phyloP scores from a whole-genome alignment of 176 grass and related monocot genomes.

The Dendrocalamus sinicus region DNA sequence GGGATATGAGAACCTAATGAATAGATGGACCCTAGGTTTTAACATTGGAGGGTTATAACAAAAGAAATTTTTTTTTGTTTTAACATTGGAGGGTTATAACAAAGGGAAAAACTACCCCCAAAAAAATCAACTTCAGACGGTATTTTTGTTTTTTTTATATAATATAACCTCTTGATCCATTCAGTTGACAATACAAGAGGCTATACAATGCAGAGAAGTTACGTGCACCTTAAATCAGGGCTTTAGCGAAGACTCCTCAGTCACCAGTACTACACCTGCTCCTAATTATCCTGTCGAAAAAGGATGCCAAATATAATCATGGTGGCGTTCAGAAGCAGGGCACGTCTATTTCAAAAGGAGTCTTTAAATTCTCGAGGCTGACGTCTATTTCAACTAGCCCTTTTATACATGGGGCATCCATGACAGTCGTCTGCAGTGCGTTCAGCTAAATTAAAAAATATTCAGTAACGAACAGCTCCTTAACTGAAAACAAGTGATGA shows the following conservation, averaged over 20 bases:
- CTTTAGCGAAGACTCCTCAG: background rate
- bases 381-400: background rate
- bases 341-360: background rate
- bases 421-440: background rate
- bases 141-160: background rate
- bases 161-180: background rate
- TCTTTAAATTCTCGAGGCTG: background rate
- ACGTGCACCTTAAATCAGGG: background rate
- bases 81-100: too few species aligned
- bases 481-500: background rate
- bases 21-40: too few species aligned
- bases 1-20: too few species aligned
- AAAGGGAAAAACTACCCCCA: too few species aligned
- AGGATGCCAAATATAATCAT: background rate
- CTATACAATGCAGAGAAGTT: background rate
- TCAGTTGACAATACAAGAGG: background rate
- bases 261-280: background rate
- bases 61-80: too few species aligned
- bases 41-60: too few species aligned
- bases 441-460: background rate
- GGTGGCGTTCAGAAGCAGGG: slow-evolving; percentile 15
- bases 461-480: background rate
- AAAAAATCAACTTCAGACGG: background rate
- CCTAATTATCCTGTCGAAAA: slow-evolving; percentile 12
- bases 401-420: too few species aligned